Evolutionary conservation across 306 rosid species (phyloP).

Genomic region (Medicago lupulina): DNA sequence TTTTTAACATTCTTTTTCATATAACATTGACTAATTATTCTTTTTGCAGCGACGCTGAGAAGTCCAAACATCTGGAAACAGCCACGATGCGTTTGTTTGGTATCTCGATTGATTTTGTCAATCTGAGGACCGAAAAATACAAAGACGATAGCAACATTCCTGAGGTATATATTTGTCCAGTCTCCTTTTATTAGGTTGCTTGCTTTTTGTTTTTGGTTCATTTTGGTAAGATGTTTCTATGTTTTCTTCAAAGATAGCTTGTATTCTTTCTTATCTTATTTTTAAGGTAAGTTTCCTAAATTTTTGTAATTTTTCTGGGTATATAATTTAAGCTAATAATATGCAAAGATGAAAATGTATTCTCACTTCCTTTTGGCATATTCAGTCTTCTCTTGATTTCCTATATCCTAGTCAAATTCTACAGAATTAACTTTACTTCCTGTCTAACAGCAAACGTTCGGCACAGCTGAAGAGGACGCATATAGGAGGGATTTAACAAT

Average conservation of each 20-base stretch:
- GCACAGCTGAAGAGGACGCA: conserved; percentile 93
- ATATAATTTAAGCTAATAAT: conserved; percentile 7
- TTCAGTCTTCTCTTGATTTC: conserved; percentile 9
- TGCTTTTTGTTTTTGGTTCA: neutral
- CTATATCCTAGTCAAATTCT: conserved; percentile 26
- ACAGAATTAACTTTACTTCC: conserved; percentile 32
- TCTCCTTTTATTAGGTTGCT: too few species aligned
- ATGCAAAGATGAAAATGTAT: conserved; percentile 4
- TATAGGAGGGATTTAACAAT: conserved; percentile 95
- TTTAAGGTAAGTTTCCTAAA: neutral
- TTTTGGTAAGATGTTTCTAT: conserved; percentile 13
- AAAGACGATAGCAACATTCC: conserved; percentile 91
- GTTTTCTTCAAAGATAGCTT: conserved; percentile 19
- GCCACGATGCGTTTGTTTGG: conserved; percentile 90
- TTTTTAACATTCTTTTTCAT: conserved; percentile 1
- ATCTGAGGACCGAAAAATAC: conserved; percentile 85
- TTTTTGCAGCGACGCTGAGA: conserved; percentile 85
- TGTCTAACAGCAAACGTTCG: conserved; percentile 78
- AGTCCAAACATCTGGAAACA: conserved; percentile 95
- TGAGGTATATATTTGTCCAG: conserved; percentile 44
- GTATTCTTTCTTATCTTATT: conserved; percentile 26
- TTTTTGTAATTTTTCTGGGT: conserved; percentile 5
- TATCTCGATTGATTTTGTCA: conserved; percentile 92
- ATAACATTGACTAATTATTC: neutral
- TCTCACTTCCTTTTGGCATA: conserved; percentile 28